A percentile compares a stretch with the other conserved stretches of the same genome.
phyloP scores from a whole-genome alignment of 805 yeast species.

The Phaffomyces antillensis region DNA sequence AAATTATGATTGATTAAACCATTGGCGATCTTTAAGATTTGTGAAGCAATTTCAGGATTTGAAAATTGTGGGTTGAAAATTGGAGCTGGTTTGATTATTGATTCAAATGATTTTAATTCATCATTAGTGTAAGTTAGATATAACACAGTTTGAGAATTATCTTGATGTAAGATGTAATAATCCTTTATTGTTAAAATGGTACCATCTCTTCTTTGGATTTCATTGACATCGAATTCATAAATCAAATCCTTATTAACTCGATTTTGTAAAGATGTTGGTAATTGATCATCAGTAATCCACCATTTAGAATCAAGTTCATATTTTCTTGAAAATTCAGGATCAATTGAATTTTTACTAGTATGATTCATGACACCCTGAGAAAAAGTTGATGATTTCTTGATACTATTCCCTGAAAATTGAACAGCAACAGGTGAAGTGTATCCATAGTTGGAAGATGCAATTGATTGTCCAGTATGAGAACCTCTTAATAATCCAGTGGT shows the following conservation, averaged over 20 bases:
- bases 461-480: constrained; percentile 6
- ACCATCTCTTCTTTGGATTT: constrained; percentile 50
- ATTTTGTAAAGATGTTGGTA: constrained; percentile 46
- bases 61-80: constrained; percentile 35
- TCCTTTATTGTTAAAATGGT: constrained; percentile 44
- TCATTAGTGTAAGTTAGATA: constrained; percentile 45
- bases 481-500: background rate
- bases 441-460: background rate
- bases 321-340: background rate
- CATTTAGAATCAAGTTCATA: constrained; percentile 39
- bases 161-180: constrained; percentile 65
- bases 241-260: constrained; percentile 42
- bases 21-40: constrained; percentile 39
- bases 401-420: constrained; percentile 1
- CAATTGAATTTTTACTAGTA: background rate
- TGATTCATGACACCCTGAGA: constrained; percentile 1
- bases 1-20: constrained; percentile 24
- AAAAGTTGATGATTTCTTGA: constrained; percentile 17
- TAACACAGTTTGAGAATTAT: constrained; percentile 59
- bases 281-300: constrained; percentile 49
- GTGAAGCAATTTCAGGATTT: constrained; percentile 46
- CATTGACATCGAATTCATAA: constrained; percentile 58
- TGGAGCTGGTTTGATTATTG: constrained; percentile 36
- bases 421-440: constrained; percentile 6
- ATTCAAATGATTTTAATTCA: constrained; percentile 25